These are phyloP conservation scores for Albophoma yamanashiensis DNA, from an alignment of 2,329 filamentous ascomycete genomes.

Conservation along the genomic window DNA sequence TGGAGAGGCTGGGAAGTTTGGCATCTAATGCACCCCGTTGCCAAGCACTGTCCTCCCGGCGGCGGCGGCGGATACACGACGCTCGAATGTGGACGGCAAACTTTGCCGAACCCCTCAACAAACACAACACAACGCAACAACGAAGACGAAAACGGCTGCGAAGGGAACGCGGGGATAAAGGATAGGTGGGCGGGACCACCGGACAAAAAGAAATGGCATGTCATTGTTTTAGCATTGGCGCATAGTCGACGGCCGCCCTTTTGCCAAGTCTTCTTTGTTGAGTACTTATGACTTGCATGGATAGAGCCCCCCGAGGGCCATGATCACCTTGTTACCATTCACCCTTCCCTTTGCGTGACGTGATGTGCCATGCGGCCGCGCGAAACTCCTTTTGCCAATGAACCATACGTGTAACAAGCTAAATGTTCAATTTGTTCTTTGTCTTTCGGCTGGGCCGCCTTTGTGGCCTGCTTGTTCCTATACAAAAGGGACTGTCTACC, in stretches of 20 bases:
- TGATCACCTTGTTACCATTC: constrained; percentile 3
- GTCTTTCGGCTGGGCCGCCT: background rate
- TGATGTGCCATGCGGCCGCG: background rate
- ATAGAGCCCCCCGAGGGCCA: constrained; percentile 10
- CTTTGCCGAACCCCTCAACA: background rate
- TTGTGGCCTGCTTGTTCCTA: background rate
- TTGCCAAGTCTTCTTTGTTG: constrained; percentile 3
- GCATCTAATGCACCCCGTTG: background rate
- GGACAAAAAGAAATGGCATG: constrained; percentile 1
- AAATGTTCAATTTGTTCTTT: background rate
- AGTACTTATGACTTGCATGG: constrained; percentile 13
- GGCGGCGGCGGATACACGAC: background rate
- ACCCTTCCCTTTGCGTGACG: no score
- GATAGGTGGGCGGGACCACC: constrained; percentile 4
- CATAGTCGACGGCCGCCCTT: constrained; percentile 4
- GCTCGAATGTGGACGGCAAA: background rate
- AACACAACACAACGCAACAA: background rate
- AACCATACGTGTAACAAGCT: background rate
- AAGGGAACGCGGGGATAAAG: constrained; percentile 4
- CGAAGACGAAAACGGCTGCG: background rate
- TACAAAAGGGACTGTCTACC: background rate
- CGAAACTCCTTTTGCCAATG: background rate
- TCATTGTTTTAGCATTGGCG: constrained; percentile 8
- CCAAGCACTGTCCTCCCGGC: background rate
- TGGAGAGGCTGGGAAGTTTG: background rate